Base-by-base conservation (phyloP, 2,329 filamentous ascomycete genomes). In the Dothiorella sarmentorum region DNA sequence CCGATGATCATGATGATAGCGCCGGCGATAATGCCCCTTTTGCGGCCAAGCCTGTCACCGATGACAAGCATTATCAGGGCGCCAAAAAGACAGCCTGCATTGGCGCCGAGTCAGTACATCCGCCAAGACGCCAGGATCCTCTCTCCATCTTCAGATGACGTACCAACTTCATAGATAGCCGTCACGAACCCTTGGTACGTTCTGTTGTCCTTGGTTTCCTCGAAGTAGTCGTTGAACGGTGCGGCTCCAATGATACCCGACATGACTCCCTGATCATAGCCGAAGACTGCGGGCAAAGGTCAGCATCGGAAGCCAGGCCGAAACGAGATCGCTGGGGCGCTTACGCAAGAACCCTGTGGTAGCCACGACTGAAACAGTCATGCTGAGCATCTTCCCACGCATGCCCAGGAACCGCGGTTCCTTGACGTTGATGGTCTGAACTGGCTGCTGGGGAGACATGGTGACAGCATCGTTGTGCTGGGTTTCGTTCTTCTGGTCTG, bases 291-390 rank as follows among this genome's bases (percentile, higher is more conserved):
- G 9, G 29, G 26, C 29, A 15, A 15, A 9, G 17, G 38, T 56
- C 38, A 56, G 52, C 24, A 3, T 56, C 40, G 52, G 37, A 9
- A 17, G 11, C 3, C 22, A 15, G 17, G 37, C 52, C 52, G 35
- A 42, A 20, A 10, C n/a, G 52, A 15, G 15, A 33, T 11, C 11
- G 33, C 7, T 18, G 18, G 45, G 20, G 26, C 35, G 29, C 55
- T 20, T 47, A 57, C 55, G 76, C 22, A 85, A 68, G 73, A 85
- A 85, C 18, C 82, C 84, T 51, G 82, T 85, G 0, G 85, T 87
- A 4, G 85, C 84, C 22, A 87, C 79, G 15, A 80, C 78, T 1
- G 85, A 85, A 42, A 88, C 78, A 38, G 79, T 74, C 61, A 85
- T 65, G 20, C 80, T 82, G 56, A 88, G 76, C 35, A 73, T 75